Evolutionary conservation across 108 stramenopile genomes (phyloP), one percentile per base, ranked within the genome.

Genomic region (Aurantiochytrium sp.): DNA sequence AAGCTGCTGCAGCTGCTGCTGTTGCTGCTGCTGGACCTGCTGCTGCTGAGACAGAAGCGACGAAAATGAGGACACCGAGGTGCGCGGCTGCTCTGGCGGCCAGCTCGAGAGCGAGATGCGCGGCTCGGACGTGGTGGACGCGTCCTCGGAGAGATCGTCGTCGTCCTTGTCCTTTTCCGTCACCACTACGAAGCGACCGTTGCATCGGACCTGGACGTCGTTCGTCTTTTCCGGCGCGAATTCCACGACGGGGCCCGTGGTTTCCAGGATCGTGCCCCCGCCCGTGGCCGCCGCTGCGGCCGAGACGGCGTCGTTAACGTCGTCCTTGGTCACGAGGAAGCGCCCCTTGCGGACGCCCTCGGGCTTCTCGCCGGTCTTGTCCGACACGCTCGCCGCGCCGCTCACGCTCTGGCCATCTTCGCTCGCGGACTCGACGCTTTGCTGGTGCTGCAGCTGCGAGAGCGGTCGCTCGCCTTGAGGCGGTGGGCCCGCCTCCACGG

Each of bases 91-190:
- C 12, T 81, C 73, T 12, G 24, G 19, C 32, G 73, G 42, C 42
- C 73, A 65, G 34, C 59, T 65, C 34, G 59, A 10, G 12, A 24
- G 10, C 6, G 59, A 65, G 8, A 34, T 3, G 34, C 59, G 59
- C 10, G 59, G 59, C 59, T 65, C 59, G 27, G 59, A 65, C 10
- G 59, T 65, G 8, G 59, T 81, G 6, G 73, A 41, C 10, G 42
- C 73, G 30, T 81, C 73, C 12, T 81, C 73, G 10, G 73, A 41
- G 32, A 81, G 24, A 2, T 81, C 73, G 12, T 81, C 73, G 45
- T 81, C 73, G 32, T 81, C 73, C 42, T 81, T 48, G 3, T 81
- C 73, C 73, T 48, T 30, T 30, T 81, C 73, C 45, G 73, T 81
- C 21, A 48, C 45, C 17, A 81, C 73, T 15, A 81, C 73, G 30